Percentiles rank a stretch among this genome's conserved stretches.
phyloP scores from a whole-genome alignment of 2,329 filamentous ascomycete species.

The Fusarium sp. region DNA sequence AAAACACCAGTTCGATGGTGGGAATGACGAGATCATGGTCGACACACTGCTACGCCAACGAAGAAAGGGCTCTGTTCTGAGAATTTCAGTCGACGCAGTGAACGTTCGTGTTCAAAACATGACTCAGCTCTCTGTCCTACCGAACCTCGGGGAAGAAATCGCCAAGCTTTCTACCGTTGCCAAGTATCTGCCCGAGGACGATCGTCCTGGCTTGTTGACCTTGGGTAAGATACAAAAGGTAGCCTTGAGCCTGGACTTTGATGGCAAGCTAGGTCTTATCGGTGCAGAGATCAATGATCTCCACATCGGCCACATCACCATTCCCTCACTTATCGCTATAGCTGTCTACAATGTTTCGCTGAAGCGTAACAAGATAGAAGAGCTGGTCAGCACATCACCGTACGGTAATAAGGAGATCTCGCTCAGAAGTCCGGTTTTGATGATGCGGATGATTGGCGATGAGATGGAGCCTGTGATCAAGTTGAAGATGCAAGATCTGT shows the following conservation, averaged over 20 bases:
- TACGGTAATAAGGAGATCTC: slow-evolving; percentile 43
- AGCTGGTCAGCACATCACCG: slow-evolving; percentile 69
- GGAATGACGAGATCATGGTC: slow-evolving; percentile 92
- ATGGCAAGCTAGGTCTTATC: slow-evolving; percentile 72
- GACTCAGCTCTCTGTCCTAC: slow-evolving; percentile 72
- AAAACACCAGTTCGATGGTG: slow-evolving; percentile 84
- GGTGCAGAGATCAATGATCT: slow-evolving; percentile 67
- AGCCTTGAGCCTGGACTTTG: slow-evolving; percentile 69
- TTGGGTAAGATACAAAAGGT: slow-evolving; percentile 73
- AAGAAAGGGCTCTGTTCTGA: slow-evolving; percentile 83
- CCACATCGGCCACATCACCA: slow-evolving; percentile 81
- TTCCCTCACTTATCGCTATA: slow-evolving; percentile 84
- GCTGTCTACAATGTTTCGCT: slow-evolving; percentile 71
- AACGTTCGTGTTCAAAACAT: slow-evolving; percentile 70
- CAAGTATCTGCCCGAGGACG: slow-evolving; percentile 95
- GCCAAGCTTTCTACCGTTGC: slow-evolving; percentile 84
- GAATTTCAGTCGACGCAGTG: slow-evolving; percentile 71
- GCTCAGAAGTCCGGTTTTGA: slow-evolving; percentile 66
- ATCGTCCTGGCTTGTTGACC: slow-evolving; percentile 86
- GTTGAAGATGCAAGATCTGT: slow-evolving; percentile 83
- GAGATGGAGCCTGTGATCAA: slow-evolving; percentile 93
- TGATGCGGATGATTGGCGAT: slow-evolving; percentile 90
- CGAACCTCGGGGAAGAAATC: slow-evolving; percentile 79
- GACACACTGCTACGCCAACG: slow-evolving; percentile 89
- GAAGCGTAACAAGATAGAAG: slow-evolving; percentile 72